Evolutionary conservation across 257 asterid genomes (phyloP).

Genomic region (Solanum verrucosum): DNA sequence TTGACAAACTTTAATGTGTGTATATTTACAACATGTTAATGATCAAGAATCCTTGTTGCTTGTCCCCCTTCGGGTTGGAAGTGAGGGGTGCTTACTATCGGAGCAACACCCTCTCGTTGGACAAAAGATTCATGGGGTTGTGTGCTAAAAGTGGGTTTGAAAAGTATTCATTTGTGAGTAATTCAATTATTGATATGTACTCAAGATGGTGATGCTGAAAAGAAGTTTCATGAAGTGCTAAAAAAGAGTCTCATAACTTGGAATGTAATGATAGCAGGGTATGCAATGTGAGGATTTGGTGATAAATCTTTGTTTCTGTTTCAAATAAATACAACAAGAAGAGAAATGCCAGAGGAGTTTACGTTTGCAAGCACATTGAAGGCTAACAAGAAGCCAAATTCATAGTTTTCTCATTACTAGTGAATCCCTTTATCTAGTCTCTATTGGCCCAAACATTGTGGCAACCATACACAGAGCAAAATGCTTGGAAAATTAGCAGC

Average conservation of each 20-base stretch:
- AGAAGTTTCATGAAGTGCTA: slow-evolving; percentile 29
- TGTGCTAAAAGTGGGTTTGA: slow-evolving; percentile 41
- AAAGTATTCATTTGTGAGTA: slow-evolving; percentile 35
- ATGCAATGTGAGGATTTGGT: slow-evolving; percentile 20
- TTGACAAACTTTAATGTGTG: slow-evolving; percentile 44
- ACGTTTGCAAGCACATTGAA: slow-evolving; percentile 50
- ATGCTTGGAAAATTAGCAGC: slow-evolving; percentile 29
- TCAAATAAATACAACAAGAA: slow-evolving; percentile 23
- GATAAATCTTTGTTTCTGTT: slow-evolving; percentile 29
- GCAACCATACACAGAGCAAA: slow-evolving; percentile 34
- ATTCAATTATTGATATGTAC: slow-evolving; percentile 54
- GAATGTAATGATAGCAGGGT: slow-evolving; percentile 53
- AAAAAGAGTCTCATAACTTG: slow-evolving; percentile 31
- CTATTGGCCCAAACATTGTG: neutral
- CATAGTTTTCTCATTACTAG: slow-evolving; percentile 31
- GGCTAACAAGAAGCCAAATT: slow-evolving; percentile 50
- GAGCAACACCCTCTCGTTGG: slow-evolving; percentile 2
- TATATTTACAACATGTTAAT: slow-evolving; percentile 22
- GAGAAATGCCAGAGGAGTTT: slow-evolving; percentile 45
- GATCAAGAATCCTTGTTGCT: slow-evolving; percentile 26
- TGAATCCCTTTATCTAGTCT: slow-evolving; percentile 16
- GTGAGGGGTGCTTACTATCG: neutral
- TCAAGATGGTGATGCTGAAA: slow-evolving; percentile 39
- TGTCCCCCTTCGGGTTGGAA: neutral
- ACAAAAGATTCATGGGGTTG: slow-evolving; percentile 40